Evolutionary conservation across 768 basidiomycete species (phyloP).

Genomic region (Mycena metata): DNA sequence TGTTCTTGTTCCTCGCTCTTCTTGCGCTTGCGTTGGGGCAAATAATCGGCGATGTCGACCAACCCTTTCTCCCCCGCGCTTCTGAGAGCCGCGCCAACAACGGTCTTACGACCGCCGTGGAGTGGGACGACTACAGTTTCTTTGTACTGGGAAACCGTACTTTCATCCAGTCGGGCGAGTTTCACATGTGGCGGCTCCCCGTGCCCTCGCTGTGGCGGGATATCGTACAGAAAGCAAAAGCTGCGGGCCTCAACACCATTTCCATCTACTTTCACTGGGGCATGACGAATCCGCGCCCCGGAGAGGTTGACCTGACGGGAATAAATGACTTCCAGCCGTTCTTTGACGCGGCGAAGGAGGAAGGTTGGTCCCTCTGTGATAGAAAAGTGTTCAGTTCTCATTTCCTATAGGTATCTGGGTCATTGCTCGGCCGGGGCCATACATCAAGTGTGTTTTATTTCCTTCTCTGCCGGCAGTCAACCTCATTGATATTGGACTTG

Average conservation of each 20-base stretch:
- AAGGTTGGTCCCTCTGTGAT: constrained; percentile 46
- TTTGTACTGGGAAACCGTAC: constrained; percentile 42
- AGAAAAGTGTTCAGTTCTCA: too few species aligned
- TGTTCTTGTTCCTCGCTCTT: not conserved
- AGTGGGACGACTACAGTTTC: constrained; percentile 62
- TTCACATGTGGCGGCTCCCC: constrained; percentile 73
- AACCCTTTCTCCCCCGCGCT: not conserved
- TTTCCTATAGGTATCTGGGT: constrained; percentile 56
- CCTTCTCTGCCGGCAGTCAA: not conserved
- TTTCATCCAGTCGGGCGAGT: constrained; percentile 62
- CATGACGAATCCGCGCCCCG: constrained; percentile 66
- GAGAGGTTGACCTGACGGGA: constrained; percentile 65
- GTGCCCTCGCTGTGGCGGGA: constrained; percentile 73
- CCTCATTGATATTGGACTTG: not conserved
- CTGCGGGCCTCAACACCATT: constrained; percentile 70
- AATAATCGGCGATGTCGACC: constrained; percentile 1
- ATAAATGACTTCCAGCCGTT: constrained; percentile 64
- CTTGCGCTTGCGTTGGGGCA: constrained; percentile 8
- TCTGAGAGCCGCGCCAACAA: constrained; percentile 8
- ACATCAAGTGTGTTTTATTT: constrained; percentile 19
- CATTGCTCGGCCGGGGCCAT: constrained; percentile 66
- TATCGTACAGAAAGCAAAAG: constrained; percentile 71
- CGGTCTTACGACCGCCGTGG: constrained; percentile 24
- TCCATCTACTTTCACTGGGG: constrained; percentile 75
- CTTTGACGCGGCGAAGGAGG: constrained; percentile 65